phyloP scores from a whole-genome alignment of 257 asterid genomes.

The Nicotiana tomentosiformis region DNA sequence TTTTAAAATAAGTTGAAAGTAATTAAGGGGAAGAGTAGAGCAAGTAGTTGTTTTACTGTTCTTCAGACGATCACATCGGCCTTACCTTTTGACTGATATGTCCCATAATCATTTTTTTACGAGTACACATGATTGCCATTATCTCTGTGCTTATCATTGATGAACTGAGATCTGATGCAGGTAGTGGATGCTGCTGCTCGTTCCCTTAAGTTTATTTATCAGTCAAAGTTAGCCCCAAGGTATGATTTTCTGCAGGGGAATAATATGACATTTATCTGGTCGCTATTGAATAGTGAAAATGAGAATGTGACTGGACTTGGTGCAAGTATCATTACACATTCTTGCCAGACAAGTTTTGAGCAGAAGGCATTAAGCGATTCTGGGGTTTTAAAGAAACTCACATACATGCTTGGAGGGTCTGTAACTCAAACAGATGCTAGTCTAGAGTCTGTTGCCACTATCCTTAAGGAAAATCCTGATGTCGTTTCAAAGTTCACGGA shows the following conservation, averaged over 20 bases:
- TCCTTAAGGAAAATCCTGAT: slow-evolving; percentile 63
- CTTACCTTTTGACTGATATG: background rate
- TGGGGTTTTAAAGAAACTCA: slow-evolving; percentile 68
- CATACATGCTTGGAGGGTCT: slow-evolving; percentile 74
- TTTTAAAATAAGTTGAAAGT: background rate
- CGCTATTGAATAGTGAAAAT: slow-evolving; percentile 60
- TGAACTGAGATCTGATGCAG: slow-evolving; percentile 36
- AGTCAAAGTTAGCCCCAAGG: slow-evolving; percentile 76
- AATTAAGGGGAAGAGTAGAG: background rate
- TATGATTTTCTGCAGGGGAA: slow-evolving; percentile 62
- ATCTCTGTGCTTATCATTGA: background rate
- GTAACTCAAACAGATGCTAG: slow-evolving; percentile 76
- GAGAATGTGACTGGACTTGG: slow-evolving; percentile 91
- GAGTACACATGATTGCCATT: background rate
- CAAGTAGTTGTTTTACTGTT: background rate
- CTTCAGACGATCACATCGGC: background rate
- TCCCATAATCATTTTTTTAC: background rate
- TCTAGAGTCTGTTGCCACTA: slow-evolving; percentile 72
- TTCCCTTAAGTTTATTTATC: slow-evolving; percentile 84
- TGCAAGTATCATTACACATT: slow-evolving; percentile 79
- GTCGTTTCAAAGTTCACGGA: slow-evolving; percentile 58
- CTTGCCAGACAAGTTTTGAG: slow-evolving; percentile 66
- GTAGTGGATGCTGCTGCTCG: slow-evolving; percentile 94
- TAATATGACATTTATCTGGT: slow-evolving; percentile 66
- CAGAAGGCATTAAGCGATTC: slow-evolving; percentile 69